Evolutionary conservation across 2,329 filamentous ascomycete species (phyloP), one percentile per base, ranked within the genome.

Genomic region (Botrytis tulipae): DNA sequence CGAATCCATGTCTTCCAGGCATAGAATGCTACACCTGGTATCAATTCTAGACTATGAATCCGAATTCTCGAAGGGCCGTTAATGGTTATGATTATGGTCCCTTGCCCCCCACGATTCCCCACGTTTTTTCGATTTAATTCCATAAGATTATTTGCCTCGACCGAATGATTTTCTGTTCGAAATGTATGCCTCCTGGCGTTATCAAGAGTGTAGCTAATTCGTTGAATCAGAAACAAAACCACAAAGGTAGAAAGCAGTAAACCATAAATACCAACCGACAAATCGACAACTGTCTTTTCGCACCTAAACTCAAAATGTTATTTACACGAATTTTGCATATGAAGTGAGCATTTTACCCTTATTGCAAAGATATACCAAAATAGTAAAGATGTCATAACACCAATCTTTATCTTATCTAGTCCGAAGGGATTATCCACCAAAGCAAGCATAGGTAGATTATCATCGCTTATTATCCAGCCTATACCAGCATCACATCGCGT

Each of bases 81-180:
- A 18, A 32, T 62, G 57, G 46, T 67, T 22, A 54, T 54, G 46
- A 54, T 40, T 48, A 25, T 29, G 29, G 3, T 32, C 4, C 25
- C 18, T 10, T 16, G 20, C 35, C 70, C 69, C 42, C 59, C 70
- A 71, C 60, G 32, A 48, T 65, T 54, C 59, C 60, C 70, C 70
- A 65, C 60, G 60, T 57, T 66, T 66, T n/a, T n/a, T 20, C 22
- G 25, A 42, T 68, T 29, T 16, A 22, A 51, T 68, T 68, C 18
- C 6, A 37, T n/a, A 22, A 22, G 7, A 48, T 8, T 20, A n/a
- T 14, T 5, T 3, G 7, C 25, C 25, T 22, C 5, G 35, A 7
- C 35, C 10, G 42, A 20, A 32, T 42, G 7, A 42, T 16, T 42
- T 22, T 40, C 20, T 29, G 12, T 14, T 42, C 35, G 5, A 54